phyloP scores from a whole-genome alignment of 345 rosid genomes.

The Citrus australasica region DNA sequence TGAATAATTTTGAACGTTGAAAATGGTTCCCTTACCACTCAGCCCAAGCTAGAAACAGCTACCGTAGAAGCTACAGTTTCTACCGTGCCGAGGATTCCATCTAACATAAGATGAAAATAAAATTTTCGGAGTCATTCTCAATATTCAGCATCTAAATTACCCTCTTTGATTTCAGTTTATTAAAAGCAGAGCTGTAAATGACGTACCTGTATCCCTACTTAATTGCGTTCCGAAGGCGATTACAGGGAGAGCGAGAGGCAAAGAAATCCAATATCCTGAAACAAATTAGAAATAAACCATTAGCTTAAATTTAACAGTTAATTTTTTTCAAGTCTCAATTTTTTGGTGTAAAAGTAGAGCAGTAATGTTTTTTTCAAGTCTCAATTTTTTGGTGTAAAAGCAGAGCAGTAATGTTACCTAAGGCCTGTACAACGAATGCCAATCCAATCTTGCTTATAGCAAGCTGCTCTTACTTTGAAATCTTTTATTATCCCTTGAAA shows the following conservation, averaged over 20 bases:
- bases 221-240: constrained; percentile 90
- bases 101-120: constrained; percentile 25
- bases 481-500: constrained; percentile 66
- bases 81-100: constrained; percentile 68
- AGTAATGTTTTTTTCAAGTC: too few species aligned
- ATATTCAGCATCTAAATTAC: neutral
- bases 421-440: constrained; percentile 24
- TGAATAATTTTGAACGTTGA: neutral
- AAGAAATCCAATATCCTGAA: constrained; percentile 72
- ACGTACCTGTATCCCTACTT: constrained; percentile 70
- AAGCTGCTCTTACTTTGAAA: constrained; percentile 52
- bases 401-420: too few species aligned
- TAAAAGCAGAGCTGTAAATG: neutral
- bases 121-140: constrained; percentile 3
- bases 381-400: too few species aligned
- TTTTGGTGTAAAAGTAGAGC: too few species aligned
- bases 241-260: constrained; percentile 82
- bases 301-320: neutral
- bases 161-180: neutral
- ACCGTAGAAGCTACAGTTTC: constrained; percentile 74
- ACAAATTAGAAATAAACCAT: neutral
- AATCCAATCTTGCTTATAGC: constrained; percentile 70
- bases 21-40: constrained; percentile 51
- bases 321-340: too few species aligned
- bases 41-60: constrained; percentile 72